Conservation (phyloP, 257 asterid genomes). For the Scutellaria minor region DNA sequence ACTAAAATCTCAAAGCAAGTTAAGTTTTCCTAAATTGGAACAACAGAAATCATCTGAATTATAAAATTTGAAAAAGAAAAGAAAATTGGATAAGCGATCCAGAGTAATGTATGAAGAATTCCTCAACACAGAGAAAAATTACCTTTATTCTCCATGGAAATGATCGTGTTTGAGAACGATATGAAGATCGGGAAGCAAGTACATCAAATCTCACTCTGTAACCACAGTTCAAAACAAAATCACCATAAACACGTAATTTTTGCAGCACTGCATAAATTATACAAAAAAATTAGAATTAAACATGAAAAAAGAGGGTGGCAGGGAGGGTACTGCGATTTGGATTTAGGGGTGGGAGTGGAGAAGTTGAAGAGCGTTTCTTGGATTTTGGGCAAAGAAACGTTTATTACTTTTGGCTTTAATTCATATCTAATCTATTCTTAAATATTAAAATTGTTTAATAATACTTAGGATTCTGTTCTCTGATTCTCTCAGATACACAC, state of each 20-base stretch:
- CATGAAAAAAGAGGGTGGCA: not conserved
- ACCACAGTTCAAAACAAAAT: constrained; percentile 34
- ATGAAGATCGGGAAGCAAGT: constrained; percentile 63
- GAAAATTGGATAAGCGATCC: constrained; percentile 28
- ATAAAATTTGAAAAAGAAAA: constrained; percentile 28
- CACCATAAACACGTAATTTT: not conserved
- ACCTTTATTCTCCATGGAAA: constrained; percentile 73
- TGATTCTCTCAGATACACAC: too few species aligned
- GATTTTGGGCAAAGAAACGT: constrained; percentile 27
- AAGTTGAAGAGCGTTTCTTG: constrained; percentile 36
- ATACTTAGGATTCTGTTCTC: not conserved
- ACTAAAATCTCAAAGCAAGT: not conserved
- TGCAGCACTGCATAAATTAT: not conserved
- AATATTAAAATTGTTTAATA: too few species aligned
- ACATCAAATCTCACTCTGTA: constrained; percentile 73
- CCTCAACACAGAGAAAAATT: not conserved
- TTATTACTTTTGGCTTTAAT: constrained; percentile 19
- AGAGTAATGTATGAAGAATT: constrained; percentile 9
- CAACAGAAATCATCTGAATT: constrained; percentile 32
- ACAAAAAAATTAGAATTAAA: not conserved
- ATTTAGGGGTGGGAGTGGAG: constrained; percentile 38
- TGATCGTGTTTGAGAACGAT: constrained; percentile 56
- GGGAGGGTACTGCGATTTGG: constrained; percentile 25
- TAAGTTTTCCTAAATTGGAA: not conserved
- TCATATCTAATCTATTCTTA: not conserved